phyloP scores from a whole-genome alignment of 2,329 filamentous ascomycete genomes.

The Alternaria burnsii region DNA sequence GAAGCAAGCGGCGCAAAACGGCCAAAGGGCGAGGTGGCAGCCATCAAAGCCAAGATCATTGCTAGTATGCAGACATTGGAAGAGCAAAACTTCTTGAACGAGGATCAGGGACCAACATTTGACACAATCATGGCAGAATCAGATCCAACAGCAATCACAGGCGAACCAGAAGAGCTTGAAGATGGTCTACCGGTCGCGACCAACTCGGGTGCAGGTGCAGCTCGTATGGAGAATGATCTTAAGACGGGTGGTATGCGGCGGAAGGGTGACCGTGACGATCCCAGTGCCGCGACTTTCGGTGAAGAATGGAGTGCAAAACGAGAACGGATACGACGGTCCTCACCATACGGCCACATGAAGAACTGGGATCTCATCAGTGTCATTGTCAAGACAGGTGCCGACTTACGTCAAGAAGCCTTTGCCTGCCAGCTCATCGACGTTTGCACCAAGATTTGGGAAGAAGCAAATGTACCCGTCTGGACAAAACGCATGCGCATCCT shows the following conservation, averaged over 20 bases:
- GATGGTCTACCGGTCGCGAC: slow-evolving; percentile 62
- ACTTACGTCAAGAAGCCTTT: slow-evolving; percentile 85
- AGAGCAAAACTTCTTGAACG: slow-evolving; percentile 82
- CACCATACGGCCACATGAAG: slow-evolving; percentile 87
- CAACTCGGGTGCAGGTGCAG: slow-evolving; percentile 77
- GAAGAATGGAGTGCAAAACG: slow-evolving; percentile 87
- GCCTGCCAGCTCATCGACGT: slow-evolving; percentile 85
- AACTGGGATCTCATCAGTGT: slow-evolving; percentile 89
- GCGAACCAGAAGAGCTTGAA: slow-evolving; percentile 63
- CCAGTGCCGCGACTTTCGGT: slow-evolving; percentile 84
- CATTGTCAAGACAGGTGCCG: slow-evolving; percentile 86
- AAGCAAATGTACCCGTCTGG: slow-evolving; percentile 80
- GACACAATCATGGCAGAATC: slow-evolving; percentile 83
- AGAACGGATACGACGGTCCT: slow-evolving; percentile 82
- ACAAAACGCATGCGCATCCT: slow-evolving; percentile 88
- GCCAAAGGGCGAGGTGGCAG: slow-evolving; percentile 80
- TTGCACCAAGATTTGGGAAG: slow-evolving; percentile 82
- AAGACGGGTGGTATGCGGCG: slow-evolving; percentile 85
- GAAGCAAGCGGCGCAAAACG: slow-evolving; percentile 82
- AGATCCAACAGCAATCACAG: slow-evolving; percentile 61
- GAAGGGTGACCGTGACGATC: slow-evolving; percentile 83
- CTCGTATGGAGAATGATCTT: slow-evolving; percentile 88
- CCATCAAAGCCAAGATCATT: slow-evolving; percentile 86
- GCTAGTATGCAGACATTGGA: slow-evolving; percentile 89
- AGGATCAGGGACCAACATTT: slow-evolving; percentile 78